Conservation (phyloP, 2,329 filamentous ascomycete genomes). For the Fusarium napiforme region DNA sequence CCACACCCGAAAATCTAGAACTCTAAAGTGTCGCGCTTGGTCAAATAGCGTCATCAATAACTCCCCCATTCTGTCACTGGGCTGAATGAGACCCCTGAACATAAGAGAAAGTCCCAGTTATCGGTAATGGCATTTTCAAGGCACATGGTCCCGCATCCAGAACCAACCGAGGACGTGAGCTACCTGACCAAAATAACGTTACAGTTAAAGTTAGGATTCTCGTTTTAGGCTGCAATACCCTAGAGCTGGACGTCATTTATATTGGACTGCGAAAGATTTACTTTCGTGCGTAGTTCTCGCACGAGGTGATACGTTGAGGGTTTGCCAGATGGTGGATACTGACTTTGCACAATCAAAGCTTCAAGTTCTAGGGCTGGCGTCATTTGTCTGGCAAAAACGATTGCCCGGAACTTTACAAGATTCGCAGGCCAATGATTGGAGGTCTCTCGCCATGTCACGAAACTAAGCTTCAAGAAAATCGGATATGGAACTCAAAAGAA, state of each 20-base stretch:
- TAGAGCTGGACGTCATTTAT: rapidly evolving
- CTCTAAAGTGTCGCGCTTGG: not conserved
- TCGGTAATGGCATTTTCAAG: no score
- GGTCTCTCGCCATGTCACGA: rapidly evolving
- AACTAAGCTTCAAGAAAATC: not conserved
- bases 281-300: rapidly evolving
- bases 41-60: not conserved
- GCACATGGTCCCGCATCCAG: not conserved
- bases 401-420: no score
- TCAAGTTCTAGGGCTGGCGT: no score
- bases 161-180: not conserved
- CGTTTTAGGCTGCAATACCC: not conserved
- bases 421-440: no score
- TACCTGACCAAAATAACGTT: not conserved
- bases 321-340: no score
- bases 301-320: rapidly evolving
- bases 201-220: no score
- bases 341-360: no score
- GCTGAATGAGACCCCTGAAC: not conserved
- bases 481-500: rapidly evolving
- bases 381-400: no score
- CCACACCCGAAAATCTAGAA: not conserved
- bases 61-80: not conserved
- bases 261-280: rapidly evolving
- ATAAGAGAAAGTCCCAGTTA: no score